Base-by-base conservation (phyloP, 225 moss, liverwort and hornwort genomes). In the Straminergon stramineum region DNA sequence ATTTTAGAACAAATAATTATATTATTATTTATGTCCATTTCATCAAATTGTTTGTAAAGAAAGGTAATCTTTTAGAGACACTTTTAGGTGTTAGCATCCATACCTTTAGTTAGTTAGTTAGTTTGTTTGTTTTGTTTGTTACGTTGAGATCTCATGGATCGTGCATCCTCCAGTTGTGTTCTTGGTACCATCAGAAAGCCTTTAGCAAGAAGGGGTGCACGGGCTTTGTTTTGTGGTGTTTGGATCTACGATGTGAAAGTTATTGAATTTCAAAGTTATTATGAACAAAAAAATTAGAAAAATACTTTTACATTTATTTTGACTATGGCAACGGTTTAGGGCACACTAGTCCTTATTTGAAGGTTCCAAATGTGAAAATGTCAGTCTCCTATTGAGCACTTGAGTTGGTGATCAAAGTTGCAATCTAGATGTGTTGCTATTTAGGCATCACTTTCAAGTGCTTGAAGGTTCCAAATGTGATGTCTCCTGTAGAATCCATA, bases 131-230 rank as follows among this genome's bases (percentile, higher is more conserved):
- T 68, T 37, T 20, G 3, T 67, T 68, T 21, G 37, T 68, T 21
- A 37, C 1, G 11, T 0, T 6, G 6, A 23, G 7, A 69, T 69
- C n/a, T 21, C 1, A 1, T 1, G 3, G 37, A 11, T 6, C 0
- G 5, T 68, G 6, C 1, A 1, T 37, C 11, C 1, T 10, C 17
- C 2, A 4, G 15, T 63, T 7, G 4, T 4, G 6, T 11, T 37
- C 13, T 21, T n/a, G 22, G 22, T n/a, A 7, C 4, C 4, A 2
- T 68, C 20, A 5, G 7, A 68, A n/a, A 68, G 21, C 13, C 7
- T 1, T 69, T 1, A 4, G 1, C 0, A 0, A n/a, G 4, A 22
- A 68, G 11, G n/a, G 21, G 11, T 21, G 11, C 4, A 21, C 0
- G 2, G 4, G 2, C 68, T n/a, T 67, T 68, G 37, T 20, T 20